These are phyloP conservation scores for Fistulina hepatica DNA, from an alignment of 1,284 basidiomycete species.

Conservation along the genomic window DNA sequence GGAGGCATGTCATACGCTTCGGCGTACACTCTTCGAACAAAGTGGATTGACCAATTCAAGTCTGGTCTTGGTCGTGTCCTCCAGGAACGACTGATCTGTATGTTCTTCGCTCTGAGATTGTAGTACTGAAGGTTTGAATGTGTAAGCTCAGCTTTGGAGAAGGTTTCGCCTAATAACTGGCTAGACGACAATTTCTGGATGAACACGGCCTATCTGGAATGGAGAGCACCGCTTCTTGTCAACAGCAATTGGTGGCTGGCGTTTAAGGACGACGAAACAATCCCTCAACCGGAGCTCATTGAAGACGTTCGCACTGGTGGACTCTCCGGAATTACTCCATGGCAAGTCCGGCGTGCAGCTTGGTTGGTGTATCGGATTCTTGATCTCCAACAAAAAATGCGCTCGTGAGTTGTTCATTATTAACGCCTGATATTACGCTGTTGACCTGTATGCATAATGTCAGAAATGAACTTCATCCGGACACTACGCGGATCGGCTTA, in stretches of 20 bases:
- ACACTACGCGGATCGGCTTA: conserved; percentile 51
- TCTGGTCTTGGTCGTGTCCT: conserved; percentile 58
- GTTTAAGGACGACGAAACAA: conserved; percentile 53
- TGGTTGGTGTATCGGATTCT: conserved; percentile 74
- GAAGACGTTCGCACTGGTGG: conserved; percentile 26
- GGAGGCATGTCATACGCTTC: conserved; percentile 43
- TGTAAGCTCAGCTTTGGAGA: conserved; percentile 64
- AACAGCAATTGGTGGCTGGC: conserved; percentile 98
- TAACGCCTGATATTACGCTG: conserved; percentile 4
- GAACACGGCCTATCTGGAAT: conserved; percentile 84
- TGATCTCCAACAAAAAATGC: conserved; percentile 67
- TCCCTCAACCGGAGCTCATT: conserved; percentile 36
- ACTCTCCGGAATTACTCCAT: conserved; percentile 49
- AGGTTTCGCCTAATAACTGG: conserved; percentile 85
- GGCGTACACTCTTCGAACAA: conserved; percentile 49
- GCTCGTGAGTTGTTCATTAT: conserved; percentile 31
- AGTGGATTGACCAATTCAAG: conserved; percentile 68
- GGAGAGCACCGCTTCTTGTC: conserved; percentile 77
- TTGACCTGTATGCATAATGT: conserved; percentile 4
- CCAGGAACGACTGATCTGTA: conserved; percentile 77
- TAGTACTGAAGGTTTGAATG: conserved; percentile 1
- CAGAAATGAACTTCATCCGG: conserved; percentile 46
- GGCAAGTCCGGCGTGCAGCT: conserved; percentile 82
- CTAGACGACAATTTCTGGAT: conserved; percentile 93
- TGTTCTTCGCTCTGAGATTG: conserved; percentile 19